Evolutionary conservation across 164 flowering plant species (phyloP), one percentile per base, ranked within the genome.

Genomic region (Houttuynia cordata): DNA sequence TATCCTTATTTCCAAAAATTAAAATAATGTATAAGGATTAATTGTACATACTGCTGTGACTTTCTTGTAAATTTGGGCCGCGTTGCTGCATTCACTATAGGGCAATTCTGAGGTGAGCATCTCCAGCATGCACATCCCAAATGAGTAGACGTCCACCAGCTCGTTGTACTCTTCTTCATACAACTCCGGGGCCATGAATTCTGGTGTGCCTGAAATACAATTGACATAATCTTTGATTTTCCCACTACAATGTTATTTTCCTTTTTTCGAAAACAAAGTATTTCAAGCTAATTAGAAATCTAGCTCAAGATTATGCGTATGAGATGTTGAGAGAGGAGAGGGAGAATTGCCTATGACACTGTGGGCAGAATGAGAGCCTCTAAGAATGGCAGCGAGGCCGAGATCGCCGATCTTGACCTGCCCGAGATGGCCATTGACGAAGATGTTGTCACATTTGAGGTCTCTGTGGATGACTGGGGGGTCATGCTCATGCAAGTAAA

Each of bases 401-500:
- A 92, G 78, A 74, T 92, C 96, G 22, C 96, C 98, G 49, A 92
- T 92, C 74, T 92, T 92, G 69, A 92, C 88, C 65, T 89, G 93
- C 3, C 96, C 93, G 20, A 85, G 81, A 72, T 92, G 91, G 17
- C 98, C 98, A 75, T 92, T 92, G 59, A 92, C 84, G 51, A 92
- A 92, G 58, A 92, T 84, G 68, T 92, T 92, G 55, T 92, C 98
- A 50, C 98, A 93, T 69, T 93, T 93, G 66, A 93, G 90, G 67
- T 93, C 97, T 67, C 98, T 81, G 62, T 91, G 98, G 21, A 91
- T 91, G 60, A 91, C 86, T 0, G 98, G 98, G 25, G 96, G 97
- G 62, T 83, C 87, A 54, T 81, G 97, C 30, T 77, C 70, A 41
- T 93, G 98, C 53, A 93, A 68, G 64, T 87, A 82, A 21, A 77